Conservation (phyloP, 345 rosid genomes). For the Diplotaxis tenuifolia region DNA sequence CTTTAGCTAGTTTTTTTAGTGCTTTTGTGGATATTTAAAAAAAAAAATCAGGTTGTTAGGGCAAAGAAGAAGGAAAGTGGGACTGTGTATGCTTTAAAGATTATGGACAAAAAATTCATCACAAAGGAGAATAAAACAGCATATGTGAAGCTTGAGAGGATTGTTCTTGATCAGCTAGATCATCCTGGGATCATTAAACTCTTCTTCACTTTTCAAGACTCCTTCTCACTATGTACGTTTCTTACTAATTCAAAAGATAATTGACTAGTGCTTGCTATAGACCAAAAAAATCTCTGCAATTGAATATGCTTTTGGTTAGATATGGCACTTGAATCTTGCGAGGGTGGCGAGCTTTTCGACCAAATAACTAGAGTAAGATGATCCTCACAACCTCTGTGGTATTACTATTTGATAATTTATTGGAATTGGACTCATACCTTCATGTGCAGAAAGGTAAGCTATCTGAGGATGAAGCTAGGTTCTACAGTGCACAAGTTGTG, state of each 20-base stretch:
- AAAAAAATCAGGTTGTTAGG: constrained; percentile 71
- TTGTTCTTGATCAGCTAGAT: constrained; percentile 93
- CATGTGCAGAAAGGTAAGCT: constrained; percentile 67
- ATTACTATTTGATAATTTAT: constrained; percentile 26
- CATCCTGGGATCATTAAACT: constrained; percentile 93
- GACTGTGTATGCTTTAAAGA: constrained; percentile 84
- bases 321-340: constrained; percentile 98
- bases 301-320: constrained; percentile 21
- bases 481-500: constrained; percentile 87
- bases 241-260: not conserved
- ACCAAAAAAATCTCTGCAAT: not conserved
- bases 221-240: constrained; percentile 81
- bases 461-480: constrained; percentile 87
- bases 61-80: constrained; percentile 97
- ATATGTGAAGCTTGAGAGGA: constrained; percentile 91
- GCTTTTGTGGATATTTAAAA: constrained; percentile 43
- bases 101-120: constrained; percentile 98
- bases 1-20: not conserved
- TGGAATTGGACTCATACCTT: constrained; percentile 36
- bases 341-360: constrained; percentile 98
- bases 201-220: constrained; percentile 90
- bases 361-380: constrained; percentile 89
- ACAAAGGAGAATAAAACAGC: constrained; percentile 97
- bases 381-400: not conserved
- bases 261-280: not conserved